Evolutionary conservation across 441 rosid species (phyloP), one percentile per base, ranked within the genome.

Genomic region (Cnidoscolus chayamansa): DNA sequence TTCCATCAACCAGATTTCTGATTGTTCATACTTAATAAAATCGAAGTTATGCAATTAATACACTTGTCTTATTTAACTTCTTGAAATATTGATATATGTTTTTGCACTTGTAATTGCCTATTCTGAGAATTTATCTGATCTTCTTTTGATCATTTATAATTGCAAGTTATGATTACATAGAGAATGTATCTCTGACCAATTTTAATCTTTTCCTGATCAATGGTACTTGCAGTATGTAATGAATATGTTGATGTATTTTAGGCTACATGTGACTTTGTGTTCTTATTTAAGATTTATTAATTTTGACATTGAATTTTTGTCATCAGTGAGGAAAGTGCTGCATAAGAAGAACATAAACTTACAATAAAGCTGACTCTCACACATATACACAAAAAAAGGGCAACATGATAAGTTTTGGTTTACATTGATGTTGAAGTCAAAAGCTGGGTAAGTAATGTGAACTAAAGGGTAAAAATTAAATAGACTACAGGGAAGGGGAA

Each of bases 41-140:
- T 76, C 53, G 35, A 25, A 40, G 56, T 75, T 71, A 67, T 40
- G 45, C 74, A 45, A 48, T 66, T 66, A 25, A 55, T 68, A 31
- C 48, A 53, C 61, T 51, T 59, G 66, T 40, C 66, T 66, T 71
- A 56, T 54, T 63, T 81, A 32, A 37, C 31, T 63, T 17, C 31
- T 60, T 64, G 30, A 68, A 58, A 54, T 49, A 53, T 70, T 48
- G 54, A 47, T 12, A 19, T 65, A 49, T 50, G 66, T 13, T 61
- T 50, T 20, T 25, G 8, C 51, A 66, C 37, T 48, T 59, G 12
- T 43, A 6, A 12, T 0, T 43, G 31, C 31, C 62, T 65, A 15
- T 16, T 72, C 32, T 25, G n/a, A 67, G 62, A 71, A 56, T 47
- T 67, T 13, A 60, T 30, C 49, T 53, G 65, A 65, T 55, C 20